phyloP scores from a whole-genome alignment of 768 basidiomycete species.

The Fomitopsis serialis region DNA sequence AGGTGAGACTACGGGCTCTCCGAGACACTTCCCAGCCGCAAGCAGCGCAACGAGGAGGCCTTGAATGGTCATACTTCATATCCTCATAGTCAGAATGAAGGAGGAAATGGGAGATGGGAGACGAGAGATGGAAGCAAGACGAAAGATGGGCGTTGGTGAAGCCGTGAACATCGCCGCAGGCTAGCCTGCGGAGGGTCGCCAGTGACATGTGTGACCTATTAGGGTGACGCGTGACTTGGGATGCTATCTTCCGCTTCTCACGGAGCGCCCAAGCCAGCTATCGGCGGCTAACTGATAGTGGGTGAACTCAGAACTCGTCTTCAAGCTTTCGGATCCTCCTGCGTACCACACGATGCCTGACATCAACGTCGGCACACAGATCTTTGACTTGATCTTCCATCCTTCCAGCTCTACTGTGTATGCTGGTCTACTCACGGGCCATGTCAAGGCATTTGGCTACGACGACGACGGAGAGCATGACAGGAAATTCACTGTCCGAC shows the following conservation, averaged over 20 bases:
- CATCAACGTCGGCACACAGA: constrained; percentile 68
- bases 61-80: constrained; percentile 16
- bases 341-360: constrained; percentile 52
- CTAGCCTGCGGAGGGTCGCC: too few species aligned
- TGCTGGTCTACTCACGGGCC: constrained; percentile 73
- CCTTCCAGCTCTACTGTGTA: constrained; percentile 69
- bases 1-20: constrained; percentile 20
- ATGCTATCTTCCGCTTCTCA: too few species aligned
- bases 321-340: too few species aligned
- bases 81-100: constrained; percentile 3
- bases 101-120: not conserved
- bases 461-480: constrained; percentile 61
- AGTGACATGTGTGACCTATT: too few species aligned
- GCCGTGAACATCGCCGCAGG: too few species aligned
- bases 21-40: constrained; percentile 17
- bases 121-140: too few species aligned
- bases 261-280: too few species aligned
- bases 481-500: constrained; percentile 54
- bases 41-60: constrained; percentile 13
- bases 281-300: too few species aligned
- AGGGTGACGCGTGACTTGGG: too few species aligned
- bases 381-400: constrained; percentile 89
- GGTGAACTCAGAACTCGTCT: too few species aligned
- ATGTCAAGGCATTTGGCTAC: constrained; percentile 78
- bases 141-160: too few species aligned